Conservation (phyloP, 805 yeast species). For the Candida silvicultrix region DNA sequence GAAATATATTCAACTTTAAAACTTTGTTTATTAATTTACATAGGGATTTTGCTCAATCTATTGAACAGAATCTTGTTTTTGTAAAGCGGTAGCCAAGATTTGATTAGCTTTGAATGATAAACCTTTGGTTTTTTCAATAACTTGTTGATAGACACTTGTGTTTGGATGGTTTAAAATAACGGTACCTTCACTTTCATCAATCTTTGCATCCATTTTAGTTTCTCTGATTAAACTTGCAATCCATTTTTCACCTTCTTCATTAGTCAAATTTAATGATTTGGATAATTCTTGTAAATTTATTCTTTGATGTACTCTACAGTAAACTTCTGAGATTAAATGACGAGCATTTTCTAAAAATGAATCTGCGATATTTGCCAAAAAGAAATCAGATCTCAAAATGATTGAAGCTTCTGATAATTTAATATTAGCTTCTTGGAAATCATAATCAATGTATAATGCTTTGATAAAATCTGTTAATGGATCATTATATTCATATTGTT, state of each 20-base stretch:
- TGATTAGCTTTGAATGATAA: constrained; percentile 55
- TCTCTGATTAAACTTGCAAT: constrained; percentile 43
- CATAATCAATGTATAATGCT: constrained; percentile 51
- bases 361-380: constrained; percentile 37
- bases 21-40: background rate
- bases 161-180: constrained; percentile 49
- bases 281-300: constrained; percentile 41
- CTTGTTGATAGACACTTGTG: constrained; percentile 57
- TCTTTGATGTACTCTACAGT: constrained; percentile 45
- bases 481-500: constrained; percentile 58
- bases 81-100: constrained; percentile 39
- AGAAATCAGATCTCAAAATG: constrained; percentile 49
- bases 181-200: constrained; percentile 44
- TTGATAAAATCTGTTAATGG: constrained; percentile 54
- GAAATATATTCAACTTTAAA: background rate
- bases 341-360: constrained; percentile 41
- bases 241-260: constrained; percentile 46
- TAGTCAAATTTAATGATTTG: constrained; percentile 35
- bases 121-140: constrained; percentile 63
- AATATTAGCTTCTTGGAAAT: constrained; percentile 45
- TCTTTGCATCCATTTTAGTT: constrained; percentile 46
- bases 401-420: constrained; percentile 42
- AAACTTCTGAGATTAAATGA: constrained; percentile 45
- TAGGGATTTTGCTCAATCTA: no score
- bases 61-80: constrained; percentile 19